phyloP scores from a whole-genome alignment of 305 asterid genomes.

The Nicotiana rustica region DNA sequence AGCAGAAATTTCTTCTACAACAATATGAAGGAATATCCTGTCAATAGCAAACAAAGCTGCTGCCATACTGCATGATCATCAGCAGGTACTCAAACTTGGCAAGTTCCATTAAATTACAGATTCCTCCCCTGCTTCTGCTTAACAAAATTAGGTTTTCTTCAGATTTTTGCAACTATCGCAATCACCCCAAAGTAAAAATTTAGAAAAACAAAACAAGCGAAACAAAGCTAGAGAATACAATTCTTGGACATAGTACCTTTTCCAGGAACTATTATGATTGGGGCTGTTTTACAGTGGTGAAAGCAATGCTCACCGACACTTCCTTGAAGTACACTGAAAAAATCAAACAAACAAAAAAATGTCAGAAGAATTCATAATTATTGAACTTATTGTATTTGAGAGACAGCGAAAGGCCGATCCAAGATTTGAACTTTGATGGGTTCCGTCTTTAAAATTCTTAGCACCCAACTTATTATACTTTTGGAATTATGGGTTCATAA shows the following conservation, averaged over 20 bases:
- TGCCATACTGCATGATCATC: constrained; percentile 17
- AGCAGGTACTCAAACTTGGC: constrained; percentile 32
- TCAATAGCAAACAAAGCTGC: constrained; percentile 33
- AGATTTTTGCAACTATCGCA: neutral
- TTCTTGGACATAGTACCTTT: constrained; percentile 56
- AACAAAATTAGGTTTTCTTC: neutral
- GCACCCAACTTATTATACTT: no score
- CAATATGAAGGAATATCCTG: constrained; percentile 3
- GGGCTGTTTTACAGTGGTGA: constrained; percentile 87
- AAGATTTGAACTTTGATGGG: no score
- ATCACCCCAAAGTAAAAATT: neutral
- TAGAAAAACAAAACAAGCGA: no score
- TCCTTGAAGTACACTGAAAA: constrained; percentile 79
- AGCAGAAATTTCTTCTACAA: neutral
- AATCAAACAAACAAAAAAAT: no score
- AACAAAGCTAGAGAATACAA: neutral
- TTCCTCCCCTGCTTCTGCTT: constrained; percentile 72
- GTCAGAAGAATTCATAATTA: neutral
- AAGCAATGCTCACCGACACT: constrained; percentile 88
- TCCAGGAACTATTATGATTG: constrained; percentile 80
- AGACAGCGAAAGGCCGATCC: no score
- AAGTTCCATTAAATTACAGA: constrained; percentile 55
- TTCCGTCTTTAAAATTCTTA: no score
- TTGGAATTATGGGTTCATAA: no score
- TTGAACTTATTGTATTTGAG: no score